These are phyloP conservation scores for Pseudocercospora fuligena DNA, from an alignment of 2,329 filamentous ascomycete species.

Conservation along the genomic window DNA sequence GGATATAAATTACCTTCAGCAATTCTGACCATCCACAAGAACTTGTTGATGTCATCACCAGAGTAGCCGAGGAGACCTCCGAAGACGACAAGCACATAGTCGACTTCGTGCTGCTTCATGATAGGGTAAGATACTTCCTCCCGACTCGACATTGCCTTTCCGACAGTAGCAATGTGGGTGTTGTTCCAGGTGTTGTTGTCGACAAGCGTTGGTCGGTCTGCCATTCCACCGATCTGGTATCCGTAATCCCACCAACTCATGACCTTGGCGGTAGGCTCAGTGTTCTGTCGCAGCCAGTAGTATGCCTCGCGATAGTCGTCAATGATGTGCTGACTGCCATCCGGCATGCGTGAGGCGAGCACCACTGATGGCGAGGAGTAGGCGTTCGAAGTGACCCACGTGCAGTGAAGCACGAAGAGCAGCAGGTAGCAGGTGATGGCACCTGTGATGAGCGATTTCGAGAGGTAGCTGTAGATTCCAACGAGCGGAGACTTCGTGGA, in stretches of 20 bases:
- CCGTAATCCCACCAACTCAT: conserved; percentile 99
- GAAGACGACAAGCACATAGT: conserved; percentile 98
- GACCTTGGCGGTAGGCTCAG: conserved; percentile 90
- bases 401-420: conserved; percentile 95
- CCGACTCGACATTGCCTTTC: conserved; percentile 96
- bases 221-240: conserved; percentile 99
- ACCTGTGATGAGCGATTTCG: conserved; percentile 77
- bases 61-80: conserved; percentile 96
- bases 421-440: conserved; percentile 79
- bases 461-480: conserved; percentile 80
- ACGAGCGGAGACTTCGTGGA: conserved; percentile 74
- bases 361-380: conserved; percentile 99
- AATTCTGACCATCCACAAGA: conserved; percentile 99
- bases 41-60: conserved; percentile 99
- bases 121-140: conserved; percentile 99
- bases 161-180: conserved; percentile 97
- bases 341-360: conserved; percentile 85
- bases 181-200: conserved; percentile 99
- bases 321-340: conserved; percentile 97
- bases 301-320: conserved; percentile 99
- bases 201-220: conserved; percentile 91
- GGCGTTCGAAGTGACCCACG: conserved; percentile 98
- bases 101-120: conserved; percentile 96
- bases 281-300: conserved; percentile 99
- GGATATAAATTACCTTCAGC: conserved; percentile 70